Base-by-base conservation (phyloP, 2,329 filamentous ascomycete genomes). In the Colletotrichum theobromicola region DNA sequence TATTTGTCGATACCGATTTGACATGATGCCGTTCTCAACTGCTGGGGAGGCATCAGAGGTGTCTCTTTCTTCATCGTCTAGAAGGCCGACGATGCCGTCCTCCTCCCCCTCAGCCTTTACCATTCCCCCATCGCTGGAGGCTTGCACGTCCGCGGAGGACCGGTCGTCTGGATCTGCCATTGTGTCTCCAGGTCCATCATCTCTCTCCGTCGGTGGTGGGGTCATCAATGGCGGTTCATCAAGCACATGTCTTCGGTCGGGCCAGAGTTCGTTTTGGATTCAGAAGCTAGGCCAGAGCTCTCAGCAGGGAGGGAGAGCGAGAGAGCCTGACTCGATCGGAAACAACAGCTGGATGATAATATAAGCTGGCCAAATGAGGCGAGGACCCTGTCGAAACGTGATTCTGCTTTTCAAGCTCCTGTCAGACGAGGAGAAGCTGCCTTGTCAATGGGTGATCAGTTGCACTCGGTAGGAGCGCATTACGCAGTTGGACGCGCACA, bases 111-210 rank as follows among this genome's bases (percentile, higher is more conserved):
- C 82, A 30, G 81, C 84, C 75, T 83, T 84, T 46, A 87, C 82
- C 1, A 84, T 86, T 75, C 86, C 84, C 66, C 85, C 85, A 77
- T 87, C 85, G 77, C 84, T 86, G 55, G 83, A 84, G 72, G 78
- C 79, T 74, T 81, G 80, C 76, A 85, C 84, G 79, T 82, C 83
- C 58, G 82, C 76, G 57, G 84, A 83, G 81, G 85, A 82, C 77
- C 84, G 82, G 78, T 89, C 86, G 83, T 86, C 82, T 81, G 84
- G 79, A 79, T 89, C 86, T 80, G 85, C 82, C 88, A 90, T 89
- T 83, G 80, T 85, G 80, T 83, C 81, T 77, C 66, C 64, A 77
- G 80, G 75, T 84, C 84, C 84, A 85, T 85, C 80, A 84, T 76
- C 61, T 67, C 73, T 73, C 64, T 73, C 65, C 65, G 60, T 76